Evolutionary conservation across 352 stramenopile species (phyloP).

Genomic region (Phytophthora cactorum): DNA sequence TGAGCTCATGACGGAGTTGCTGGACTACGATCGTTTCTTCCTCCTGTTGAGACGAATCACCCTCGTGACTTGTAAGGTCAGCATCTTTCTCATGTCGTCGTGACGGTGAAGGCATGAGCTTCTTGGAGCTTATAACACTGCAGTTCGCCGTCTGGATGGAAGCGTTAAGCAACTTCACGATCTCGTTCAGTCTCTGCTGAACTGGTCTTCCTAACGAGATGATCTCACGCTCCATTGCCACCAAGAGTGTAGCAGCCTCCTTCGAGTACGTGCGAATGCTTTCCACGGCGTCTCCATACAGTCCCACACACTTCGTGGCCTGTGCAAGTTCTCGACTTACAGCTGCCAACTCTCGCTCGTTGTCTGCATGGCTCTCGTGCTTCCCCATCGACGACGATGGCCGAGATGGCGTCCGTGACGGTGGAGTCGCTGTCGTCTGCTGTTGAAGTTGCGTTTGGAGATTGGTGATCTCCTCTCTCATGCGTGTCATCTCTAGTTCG

Average conservation of each 20-base stretch:
- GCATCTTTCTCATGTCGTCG: conserved; percentile 16
- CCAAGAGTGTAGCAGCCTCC: conserved; percentile 72
- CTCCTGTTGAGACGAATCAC: conserved; percentile 13
- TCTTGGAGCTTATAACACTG: conserved; percentile 41
- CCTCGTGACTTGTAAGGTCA: conserved; percentile 17
- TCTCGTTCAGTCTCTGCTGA: conserved; percentile 82
- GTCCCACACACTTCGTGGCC: conserved; percentile 44
- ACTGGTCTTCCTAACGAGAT: conserved; percentile 71
- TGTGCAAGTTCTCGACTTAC: conserved; percentile 43
- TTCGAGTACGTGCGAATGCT: conserved; percentile 62
- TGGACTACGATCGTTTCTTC: conserved; percentile 35
- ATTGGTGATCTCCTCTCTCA: conserved; percentile 80
- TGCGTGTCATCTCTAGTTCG: conserved; percentile 68
- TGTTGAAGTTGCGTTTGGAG: conserved; percentile 73
- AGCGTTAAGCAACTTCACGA: conserved; percentile 79
- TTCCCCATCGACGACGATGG: conserved; percentile 17
- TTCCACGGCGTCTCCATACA: conserved; percentile 59
- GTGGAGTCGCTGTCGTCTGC: conserved; percentile 38
- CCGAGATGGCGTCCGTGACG: conserved; percentile 22
- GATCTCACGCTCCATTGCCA: conserved; percentile 82
- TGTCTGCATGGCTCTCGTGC: conserved; percentile 4
- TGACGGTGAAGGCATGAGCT: conserved; percentile 21
- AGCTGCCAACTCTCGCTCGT: conserved; percentile 15
- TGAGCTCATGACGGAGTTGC: conserved; percentile 61
- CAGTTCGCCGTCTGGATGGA: conserved; percentile 66